Base-by-base conservation (phyloP, 2,329 filamentous ascomycete species). In the Dichotomopilus funicola region DNA sequence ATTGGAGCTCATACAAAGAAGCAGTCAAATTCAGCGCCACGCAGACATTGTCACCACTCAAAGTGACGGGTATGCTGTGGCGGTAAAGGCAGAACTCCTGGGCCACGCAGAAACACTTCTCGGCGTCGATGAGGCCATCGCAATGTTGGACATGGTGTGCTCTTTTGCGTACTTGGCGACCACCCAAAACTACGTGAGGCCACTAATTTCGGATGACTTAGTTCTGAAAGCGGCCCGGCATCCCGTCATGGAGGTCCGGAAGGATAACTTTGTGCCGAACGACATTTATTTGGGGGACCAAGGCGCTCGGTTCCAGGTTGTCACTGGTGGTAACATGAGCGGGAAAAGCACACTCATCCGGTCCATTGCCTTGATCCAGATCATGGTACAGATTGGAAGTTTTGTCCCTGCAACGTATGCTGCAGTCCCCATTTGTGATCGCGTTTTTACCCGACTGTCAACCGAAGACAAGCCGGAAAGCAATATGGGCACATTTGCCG, bases 251-350 rank as follows among this genome's bases (percentile, higher is more conserved):
- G 51, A 81, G 74, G 81, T 85, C 2, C 83, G 89, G 61, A 72
- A 75, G 0, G 79, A 79, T 46, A 83, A 81, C 27, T 95, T 88
- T 66, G 77, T 97, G 3, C 88, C 94, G 0, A 97, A 97, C 61
- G 91, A 97, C 65, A 88, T 91, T 34, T 97, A 91, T 64, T 87
- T 89, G 2, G 88, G 86, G 0, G 79, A 87, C 37, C 85, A 92
- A 58, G 46, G 41, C 6, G 42, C 36, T 38, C 83, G 91, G 1
- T 95, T 96, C 65, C 91, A 97, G 62, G 87, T 97, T 59, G 86
- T 99, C 60, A 97, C 92, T 0, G 92, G 94, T 3, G 95, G 89
- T 68, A 99, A 99, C 64, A 99, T 99, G 94, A 95, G 90, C 63
- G 94, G 91, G 0, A 99, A 97, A 69, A 95, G 88, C 61, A 99